Conservation (phyloP, 2,329 filamentous ascomycete genomes). For the Ramularia collo-cygni region DNA sequence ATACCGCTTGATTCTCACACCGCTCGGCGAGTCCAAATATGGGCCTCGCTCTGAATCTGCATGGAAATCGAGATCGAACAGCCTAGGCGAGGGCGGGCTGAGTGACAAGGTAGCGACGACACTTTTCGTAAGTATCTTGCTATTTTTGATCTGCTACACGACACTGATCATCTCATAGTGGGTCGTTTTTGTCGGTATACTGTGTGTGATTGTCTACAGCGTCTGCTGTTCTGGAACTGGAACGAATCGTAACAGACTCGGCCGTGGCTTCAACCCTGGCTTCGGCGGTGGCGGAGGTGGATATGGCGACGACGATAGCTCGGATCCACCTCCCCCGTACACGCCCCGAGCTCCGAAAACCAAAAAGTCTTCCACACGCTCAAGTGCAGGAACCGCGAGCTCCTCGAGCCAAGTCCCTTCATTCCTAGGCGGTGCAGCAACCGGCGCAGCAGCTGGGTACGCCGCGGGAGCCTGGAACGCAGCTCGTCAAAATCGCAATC, state of each 20-base stretch:
- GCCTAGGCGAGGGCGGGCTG: no score
- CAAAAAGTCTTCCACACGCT: conserved; percentile 3
- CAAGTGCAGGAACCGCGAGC: conserved; percentile 6
- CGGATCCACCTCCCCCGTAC: conserved; percentile 47
- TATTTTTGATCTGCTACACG: no score
- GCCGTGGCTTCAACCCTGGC: conserved; percentile 7
- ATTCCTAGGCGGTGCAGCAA: conserved; percentile 66
- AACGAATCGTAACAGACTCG: conserved; percentile 7
- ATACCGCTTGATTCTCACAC: conserved; percentile 73
- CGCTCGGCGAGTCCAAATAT: conserved; percentile 57
- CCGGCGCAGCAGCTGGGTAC: conserved; percentile 20
- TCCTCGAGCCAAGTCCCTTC: conserved; percentile 44
- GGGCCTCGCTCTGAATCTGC: no score
- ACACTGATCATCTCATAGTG: background rate
- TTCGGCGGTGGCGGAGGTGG: conserved; percentile 34
- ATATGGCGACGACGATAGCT: conserved; percentile 38
- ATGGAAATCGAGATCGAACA: no score
- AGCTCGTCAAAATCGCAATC: conserved; percentile 25
- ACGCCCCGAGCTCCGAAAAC: conserved; percentile 21
- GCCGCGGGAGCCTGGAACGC: conserved; percentile 16
- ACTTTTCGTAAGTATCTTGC: no score
- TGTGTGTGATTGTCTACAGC: conserved; percentile 25
- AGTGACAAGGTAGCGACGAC: no score
- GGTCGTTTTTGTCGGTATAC: conserved; percentile 20
- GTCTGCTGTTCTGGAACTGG: conserved; percentile 20